Base-by-base conservation (phyloP, 257 asterid species). In the Sherardia arvensis region DNA sequence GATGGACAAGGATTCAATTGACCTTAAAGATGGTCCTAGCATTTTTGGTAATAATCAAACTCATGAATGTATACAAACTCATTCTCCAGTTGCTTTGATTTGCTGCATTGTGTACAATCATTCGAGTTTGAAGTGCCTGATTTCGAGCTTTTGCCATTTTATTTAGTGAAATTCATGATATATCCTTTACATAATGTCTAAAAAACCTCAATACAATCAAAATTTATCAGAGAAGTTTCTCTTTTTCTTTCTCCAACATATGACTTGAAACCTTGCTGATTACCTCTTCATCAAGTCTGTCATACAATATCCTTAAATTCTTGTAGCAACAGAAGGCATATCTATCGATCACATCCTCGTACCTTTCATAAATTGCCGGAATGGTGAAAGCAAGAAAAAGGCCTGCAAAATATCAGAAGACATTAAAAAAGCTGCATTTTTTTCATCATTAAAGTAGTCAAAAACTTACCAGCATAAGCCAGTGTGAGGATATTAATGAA, bases 1-100 rank as follows among this genome's bases (percentile, higher is more conserved):
- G 98, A 88, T 47, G 85, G 86, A 14, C 91, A 90, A 4, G 89
- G 88, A 59, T 86, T 88, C 61, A 80, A 87, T 28, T 88, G 94
- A 89, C 88, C 76, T n/a, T 30, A 72, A 71, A 25, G 88, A 85
- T 68, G 71, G 85, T 61, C 83, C 74, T 17, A 87, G 76, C 73
- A 67, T 76, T 66, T 85, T 74, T 68, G 79, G 84, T 29, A 83
- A 76, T 59, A 72, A 22, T 54, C 88, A 61, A 87, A 85, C 54
- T 83, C 82, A 79, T 66, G 53, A 26, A 36, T 68, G 57, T 68
- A 23, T 25, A 15, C 9, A 2, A 34, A 21, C 3, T 5, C 60
- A n/a, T 15, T 8, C 25, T 32, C 34, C n/a, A 22, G 26, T 17
- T 17, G 32, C 21, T 26, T 21, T 48, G 1, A 20, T 29, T 11